phyloP scores from a whole-genome alignment of 2,329 filamentous ascomycete genomes.

The Diaporthe destruens region DNA sequence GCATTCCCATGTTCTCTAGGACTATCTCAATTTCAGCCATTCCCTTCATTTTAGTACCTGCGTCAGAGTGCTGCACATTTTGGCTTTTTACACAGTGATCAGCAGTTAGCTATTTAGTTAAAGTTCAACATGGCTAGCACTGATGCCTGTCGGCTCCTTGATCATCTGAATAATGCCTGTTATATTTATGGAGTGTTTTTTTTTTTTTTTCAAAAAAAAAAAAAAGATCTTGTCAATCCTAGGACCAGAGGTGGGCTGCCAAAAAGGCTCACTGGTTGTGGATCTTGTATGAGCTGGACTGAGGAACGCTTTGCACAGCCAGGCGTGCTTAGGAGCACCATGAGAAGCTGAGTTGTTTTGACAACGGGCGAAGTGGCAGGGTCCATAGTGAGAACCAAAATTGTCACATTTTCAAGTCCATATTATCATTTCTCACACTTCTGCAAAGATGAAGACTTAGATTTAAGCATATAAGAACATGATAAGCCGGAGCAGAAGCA shows the following conservation, averaged over 20 bases:
- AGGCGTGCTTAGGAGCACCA: background rate
- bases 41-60: fast-evolving
- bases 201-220: too few species aligned
- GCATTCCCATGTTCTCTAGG: too few species aligned
- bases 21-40: too few species aligned
- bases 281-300: background rate
- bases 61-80: background rate
- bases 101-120: background rate
- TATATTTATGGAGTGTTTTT: too few species aligned
- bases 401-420: background rate
- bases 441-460: background rate
- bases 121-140: background rate
- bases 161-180: background rate
- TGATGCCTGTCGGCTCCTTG: background rate
- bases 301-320: background rate
- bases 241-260: background rate
- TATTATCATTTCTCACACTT: background rate
- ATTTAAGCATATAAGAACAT: background rate
- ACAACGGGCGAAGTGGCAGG: background rate
- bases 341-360: background rate
- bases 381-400: background rate
- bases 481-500: background rate
- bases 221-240: background rate
- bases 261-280: background rate
- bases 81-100: background rate